A percentile compares a stretch with the other conserved stretches of the same genome.
Evolutionary conservation across 148 eudicot genomes (phyloP).

Genomic region (Fagopyrum tataricum): DNA sequence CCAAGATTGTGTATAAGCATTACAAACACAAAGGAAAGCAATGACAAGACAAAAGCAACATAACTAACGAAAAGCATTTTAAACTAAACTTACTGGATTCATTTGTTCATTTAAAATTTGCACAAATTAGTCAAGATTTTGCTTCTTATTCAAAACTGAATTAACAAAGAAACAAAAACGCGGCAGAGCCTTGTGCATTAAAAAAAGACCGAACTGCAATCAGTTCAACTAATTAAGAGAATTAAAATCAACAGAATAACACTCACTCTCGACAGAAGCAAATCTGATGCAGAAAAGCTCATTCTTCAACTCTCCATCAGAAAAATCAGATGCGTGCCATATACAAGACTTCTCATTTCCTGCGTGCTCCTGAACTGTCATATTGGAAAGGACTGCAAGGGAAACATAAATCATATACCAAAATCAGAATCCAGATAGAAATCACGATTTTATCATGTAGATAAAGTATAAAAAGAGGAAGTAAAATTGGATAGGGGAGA

Average conservation of each 20-base stretch:
- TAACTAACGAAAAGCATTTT: background rate
- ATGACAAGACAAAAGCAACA: background rate
- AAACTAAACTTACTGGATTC: background rate
- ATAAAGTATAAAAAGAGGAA: background rate
- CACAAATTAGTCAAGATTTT: too few species aligned
- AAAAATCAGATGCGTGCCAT: conserved; percentile 30
- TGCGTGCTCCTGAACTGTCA: conserved; percentile 29
- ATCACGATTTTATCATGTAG: background rate
- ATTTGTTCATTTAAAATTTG: background rate
- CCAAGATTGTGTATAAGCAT: background rate
- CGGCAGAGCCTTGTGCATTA: background rate
- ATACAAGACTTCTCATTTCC: conserved; percentile 28
- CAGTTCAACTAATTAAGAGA: background rate
- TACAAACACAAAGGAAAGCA: background rate
- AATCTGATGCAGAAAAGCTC: conserved; percentile 25
- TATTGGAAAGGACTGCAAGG: conserved; percentile 20
- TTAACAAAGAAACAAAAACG: background rate
- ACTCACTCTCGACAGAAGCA: conserved; percentile 15
- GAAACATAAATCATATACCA: background rate
- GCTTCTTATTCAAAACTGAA: background rate
- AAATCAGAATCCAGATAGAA: background rate
- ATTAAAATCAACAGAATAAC: background rate
- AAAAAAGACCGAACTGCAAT: background rate
- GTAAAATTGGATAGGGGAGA: background rate
- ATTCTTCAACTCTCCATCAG: conserved; percentile 25